These are phyloP conservation scores for Amylocystis lapponica DNA, from an alignment of 768 basidiomycete genomes.

Conservation along the genomic window DNA sequence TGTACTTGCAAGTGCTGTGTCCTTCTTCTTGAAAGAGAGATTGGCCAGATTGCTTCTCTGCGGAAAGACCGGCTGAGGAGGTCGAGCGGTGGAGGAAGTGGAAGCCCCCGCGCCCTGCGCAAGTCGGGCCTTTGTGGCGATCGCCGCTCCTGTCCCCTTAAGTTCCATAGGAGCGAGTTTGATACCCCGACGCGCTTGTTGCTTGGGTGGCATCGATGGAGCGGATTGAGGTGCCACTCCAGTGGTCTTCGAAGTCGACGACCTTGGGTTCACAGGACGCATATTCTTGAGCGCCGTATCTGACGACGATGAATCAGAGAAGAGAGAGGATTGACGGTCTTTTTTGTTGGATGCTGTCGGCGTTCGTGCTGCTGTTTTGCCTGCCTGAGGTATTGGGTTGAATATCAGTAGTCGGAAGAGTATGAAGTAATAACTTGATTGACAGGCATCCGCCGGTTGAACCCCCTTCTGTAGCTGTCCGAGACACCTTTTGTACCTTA, in stretches of 20 bases:
- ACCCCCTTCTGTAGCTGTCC: no score
- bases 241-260: background rate
- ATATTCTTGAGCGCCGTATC: background rate
- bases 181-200: background rate
- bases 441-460: no score
- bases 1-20: background rate
- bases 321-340: background rate
- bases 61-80: background rate
- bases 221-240: background rate
- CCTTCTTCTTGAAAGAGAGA: slow-evolving; percentile 15
- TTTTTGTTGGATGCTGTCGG: no score
- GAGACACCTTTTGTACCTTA: no score
- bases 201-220: background rate
- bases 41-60: background rate
- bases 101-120: slow-evolving; percentile 7
- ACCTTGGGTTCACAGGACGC: background rate
- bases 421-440: no score
- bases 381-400: no score
- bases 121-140: slow-evolving; percentile 13
- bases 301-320: background rate
- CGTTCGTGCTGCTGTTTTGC: no score
- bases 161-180: slow-evolving; percentile 6
- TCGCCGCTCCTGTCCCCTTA: slow-evolving; percentile 5
- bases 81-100: background rate
- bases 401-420: no score